Evolutionary conservation across 1,139 yeast species (phyloP).

Genomic region (Nakaseomyces glabratus): DNA sequence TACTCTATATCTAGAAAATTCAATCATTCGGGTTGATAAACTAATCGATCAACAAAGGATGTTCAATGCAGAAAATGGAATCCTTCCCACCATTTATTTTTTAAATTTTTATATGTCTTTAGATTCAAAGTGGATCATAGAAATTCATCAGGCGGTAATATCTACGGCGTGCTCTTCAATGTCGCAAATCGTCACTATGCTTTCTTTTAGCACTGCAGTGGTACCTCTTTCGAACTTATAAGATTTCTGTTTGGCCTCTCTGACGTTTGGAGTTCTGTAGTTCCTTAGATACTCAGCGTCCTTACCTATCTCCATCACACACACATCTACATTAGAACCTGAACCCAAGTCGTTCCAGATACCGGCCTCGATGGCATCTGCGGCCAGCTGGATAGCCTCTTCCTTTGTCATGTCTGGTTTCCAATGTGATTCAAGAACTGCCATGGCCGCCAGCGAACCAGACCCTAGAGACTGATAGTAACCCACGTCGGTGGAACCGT

Average conservation of each 20-base stretch:
- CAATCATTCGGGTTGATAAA: no score
- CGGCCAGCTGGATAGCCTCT: conserved; percentile 80
- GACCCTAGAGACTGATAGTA: conserved; percentile 88
- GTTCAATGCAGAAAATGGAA: no score
- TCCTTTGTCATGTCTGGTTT: conserved; percentile 67
- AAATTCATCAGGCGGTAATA: conserved; percentile 18
- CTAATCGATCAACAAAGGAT: no score
- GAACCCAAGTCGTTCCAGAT: conserved; percentile 99
- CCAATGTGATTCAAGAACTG: conserved; percentile 87
- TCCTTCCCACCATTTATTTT: no score
- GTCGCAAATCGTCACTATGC: conserved; percentile 56
- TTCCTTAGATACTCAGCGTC: conserved; percentile 80
- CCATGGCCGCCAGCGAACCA: conserved; percentile 99
- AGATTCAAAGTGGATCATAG: no score
- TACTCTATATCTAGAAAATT: no score
- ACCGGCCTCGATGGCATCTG: conserved; percentile 95
- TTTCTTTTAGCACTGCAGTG: conserved; percentile 68
- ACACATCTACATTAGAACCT: conserved; percentile 93
- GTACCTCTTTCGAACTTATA: conserved; percentile 89
- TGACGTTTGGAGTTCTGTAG: conserved; percentile 81
- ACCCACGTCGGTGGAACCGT: conserved; percentile 95
- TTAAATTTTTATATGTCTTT: no score
- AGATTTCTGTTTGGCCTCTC: conserved; percentile 70
- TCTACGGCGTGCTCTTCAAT: conserved; percentile 56
- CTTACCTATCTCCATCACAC: conserved; percentile 90